A percentile compares a stretch with the other conserved stretches of the same genome.
Conservation (phyloP, 1,284 basidiomycete genomes). For the Flammula alnicola region DNA sequence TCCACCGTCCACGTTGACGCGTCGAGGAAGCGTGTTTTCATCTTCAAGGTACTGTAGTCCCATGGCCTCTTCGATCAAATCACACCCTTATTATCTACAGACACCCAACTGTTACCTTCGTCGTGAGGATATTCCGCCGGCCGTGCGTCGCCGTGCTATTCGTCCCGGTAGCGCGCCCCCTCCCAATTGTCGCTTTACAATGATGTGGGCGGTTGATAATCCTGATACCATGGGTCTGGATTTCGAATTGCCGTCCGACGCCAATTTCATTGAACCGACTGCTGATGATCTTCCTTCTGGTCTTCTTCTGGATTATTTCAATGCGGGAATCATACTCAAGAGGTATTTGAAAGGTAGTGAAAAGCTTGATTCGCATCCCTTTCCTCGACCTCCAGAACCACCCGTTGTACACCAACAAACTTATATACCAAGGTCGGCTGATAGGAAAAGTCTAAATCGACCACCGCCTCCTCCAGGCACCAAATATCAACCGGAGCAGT, state of each 20-base stretch:
- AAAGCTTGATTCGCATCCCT: background rate
- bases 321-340: background rate
- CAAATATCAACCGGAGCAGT: too few relatives aligned
- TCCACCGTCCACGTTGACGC: too few relatives aligned
- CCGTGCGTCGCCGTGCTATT: background rate
- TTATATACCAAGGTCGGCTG: too few relatives aligned
- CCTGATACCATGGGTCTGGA: background rate
- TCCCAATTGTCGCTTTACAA: background rate
- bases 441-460: too few relatives aligned
- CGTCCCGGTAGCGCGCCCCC: background rate
- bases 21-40: too few relatives aligned
- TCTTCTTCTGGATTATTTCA: background rate
- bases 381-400: too few relatives aligned
- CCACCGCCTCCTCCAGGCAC: too few relatives aligned
- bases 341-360: background rate
- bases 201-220: background rate
- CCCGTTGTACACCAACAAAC: too few relatives aligned
- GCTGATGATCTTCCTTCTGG: background rate
- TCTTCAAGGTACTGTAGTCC: too few relatives aligned
- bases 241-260: background rate
- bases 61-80: too few relatives aligned
- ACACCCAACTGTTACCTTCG: background rate
- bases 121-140: background rate
- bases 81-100: background rate
- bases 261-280: background rate